phyloP scores from a whole-genome alignment of 768 basidiomycete species.

The Dioszegia hungarica region DNA sequence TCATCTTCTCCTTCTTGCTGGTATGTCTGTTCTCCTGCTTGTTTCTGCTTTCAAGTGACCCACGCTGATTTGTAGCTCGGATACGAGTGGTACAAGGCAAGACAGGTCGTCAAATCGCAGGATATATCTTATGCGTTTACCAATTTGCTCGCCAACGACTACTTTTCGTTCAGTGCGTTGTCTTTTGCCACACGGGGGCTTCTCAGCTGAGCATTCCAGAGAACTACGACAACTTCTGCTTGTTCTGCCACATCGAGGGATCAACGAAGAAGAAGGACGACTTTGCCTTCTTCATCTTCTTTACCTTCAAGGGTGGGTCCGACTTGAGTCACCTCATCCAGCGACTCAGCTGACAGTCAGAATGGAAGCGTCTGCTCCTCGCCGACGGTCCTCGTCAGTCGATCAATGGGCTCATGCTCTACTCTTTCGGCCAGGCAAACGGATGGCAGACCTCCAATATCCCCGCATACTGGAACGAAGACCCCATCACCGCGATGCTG shows the following conservation, averaged over 20 bases:
- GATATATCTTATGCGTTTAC: constrained; percentile 99
- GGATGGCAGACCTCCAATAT: constrained; percentile 69
- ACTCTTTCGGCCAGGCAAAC: constrained; percentile 71
- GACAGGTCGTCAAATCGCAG: constrained; percentile 87
- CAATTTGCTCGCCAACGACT: constrained; percentile 93
- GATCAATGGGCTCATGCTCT: constrained; percentile 95
- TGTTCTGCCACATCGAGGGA: constrained; percentile 92
- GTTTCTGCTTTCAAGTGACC: not conserved
- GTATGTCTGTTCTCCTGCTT: constrained; percentile 53
- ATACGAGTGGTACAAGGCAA: constrained; percentile 86
- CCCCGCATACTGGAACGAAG: constrained; percentile 54
- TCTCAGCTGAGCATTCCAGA: constrained; percentile 54
- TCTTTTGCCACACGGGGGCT: not conserved
- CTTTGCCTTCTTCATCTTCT: constrained; percentile 99
- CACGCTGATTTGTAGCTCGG: constrained; percentile 58
- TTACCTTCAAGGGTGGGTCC: constrained; percentile 89
- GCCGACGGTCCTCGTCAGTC: constrained; percentile 96
- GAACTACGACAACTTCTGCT: constrained; percentile 95
- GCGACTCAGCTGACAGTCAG: constrained; percentile 2
- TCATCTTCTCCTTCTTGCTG: constrained; percentile 94
- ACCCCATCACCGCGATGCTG: constrained; percentile 70
- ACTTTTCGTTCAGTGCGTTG: constrained; percentile 83
- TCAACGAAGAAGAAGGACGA: constrained; percentile 96
- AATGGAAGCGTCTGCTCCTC: constrained; percentile 81
- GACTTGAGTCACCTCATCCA: not conserved